Evolutionary conservation across 2,329 filamentous ascomycete species (phyloP).

Genomic region (Xylariales sp.): DNA sequence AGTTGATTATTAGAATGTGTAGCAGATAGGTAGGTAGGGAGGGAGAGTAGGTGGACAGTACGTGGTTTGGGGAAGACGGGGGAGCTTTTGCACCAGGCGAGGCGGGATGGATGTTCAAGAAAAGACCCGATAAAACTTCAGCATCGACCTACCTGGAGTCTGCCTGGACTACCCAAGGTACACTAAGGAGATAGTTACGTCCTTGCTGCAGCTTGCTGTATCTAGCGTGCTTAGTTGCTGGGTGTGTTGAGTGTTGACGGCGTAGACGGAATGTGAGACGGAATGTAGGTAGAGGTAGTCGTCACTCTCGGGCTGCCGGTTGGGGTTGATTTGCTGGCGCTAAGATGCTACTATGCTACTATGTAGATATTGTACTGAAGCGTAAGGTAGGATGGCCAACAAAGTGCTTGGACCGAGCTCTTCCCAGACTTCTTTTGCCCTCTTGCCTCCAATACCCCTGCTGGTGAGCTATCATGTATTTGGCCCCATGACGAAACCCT

Average conservation of each 20-base stretch:
- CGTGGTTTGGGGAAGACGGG: slow-evolving; percentile 9
- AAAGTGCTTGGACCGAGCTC: slow-evolving; percentile 15
- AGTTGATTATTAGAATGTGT: slow-evolving; percentile 1
- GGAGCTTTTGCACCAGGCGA: slow-evolving; percentile 20
- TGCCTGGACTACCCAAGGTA: no score
- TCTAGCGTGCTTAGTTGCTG: no score
- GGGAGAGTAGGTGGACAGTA: not conserved
- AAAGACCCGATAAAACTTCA: not conserved
- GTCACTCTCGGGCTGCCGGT: slow-evolving; percentile 16
- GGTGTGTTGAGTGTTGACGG: no score
- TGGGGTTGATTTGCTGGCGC: not conserved
- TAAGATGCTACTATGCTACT: not conserved
- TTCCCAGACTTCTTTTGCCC: no score
- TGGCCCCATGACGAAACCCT: slow-evolving; percentile 35
- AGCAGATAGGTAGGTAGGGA: not conserved
- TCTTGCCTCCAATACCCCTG: slow-evolving; percentile 13
- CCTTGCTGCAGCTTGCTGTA: not conserved
- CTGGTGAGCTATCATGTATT: slow-evolving; percentile 2
- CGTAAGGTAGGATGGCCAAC: not conserved
- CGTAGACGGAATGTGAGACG: no score
- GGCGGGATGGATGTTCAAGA: not conserved
- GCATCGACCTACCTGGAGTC: no score
- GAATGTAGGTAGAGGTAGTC: not conserved
- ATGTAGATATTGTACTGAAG: not conserved
- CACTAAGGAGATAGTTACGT: not conserved